Evolutionary conservation across 805 yeast species (phyloP).

Genomic region (Candida quercuum): DNA sequence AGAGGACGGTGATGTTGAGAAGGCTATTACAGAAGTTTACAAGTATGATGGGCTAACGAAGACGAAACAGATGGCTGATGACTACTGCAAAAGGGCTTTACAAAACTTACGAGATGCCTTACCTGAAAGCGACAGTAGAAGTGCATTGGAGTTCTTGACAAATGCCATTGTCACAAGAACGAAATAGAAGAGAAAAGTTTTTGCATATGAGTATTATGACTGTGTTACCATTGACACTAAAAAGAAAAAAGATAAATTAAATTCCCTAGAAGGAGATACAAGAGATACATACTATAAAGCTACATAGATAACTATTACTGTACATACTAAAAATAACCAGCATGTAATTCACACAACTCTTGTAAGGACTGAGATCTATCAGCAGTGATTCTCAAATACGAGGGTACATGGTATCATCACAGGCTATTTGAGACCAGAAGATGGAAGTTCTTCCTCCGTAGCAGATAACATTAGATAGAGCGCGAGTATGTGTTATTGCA

Average conservation of each 20-base stretch:
- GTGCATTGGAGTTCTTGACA: slow-evolving; percentile 82
- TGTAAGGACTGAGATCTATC: too few relatives aligned
- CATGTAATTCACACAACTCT: not conserved
- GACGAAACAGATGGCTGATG: slow-evolving; percentile 71
- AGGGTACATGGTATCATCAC: too few relatives aligned
- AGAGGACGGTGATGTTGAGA: slow-evolving; percentile 75
- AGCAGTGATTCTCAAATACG: too few relatives aligned
- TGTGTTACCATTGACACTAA: too few relatives aligned
- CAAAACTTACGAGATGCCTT: slow-evolving; percentile 55
- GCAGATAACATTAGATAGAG: too few relatives aligned
- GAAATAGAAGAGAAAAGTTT: too few relatives aligned
- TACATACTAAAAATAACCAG: not conserved
- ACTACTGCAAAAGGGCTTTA: slow-evolving; percentile 73
- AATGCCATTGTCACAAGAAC: slow-evolving; percentile 77
- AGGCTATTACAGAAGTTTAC: slow-evolving; percentile 71
- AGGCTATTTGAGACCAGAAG: not conserved
- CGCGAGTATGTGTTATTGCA: too few relatives aligned
- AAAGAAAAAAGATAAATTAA: too few relatives aligned
- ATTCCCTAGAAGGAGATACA: too few relatives aligned
- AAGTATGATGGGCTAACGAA: slow-evolving; percentile 68
- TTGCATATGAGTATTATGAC: too few relatives aligned
- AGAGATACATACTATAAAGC: too few relatives aligned
- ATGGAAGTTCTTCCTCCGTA: not conserved
- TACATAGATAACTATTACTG: too few relatives aligned
- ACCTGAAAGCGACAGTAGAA: slow-evolving; percentile 86